Evolutionary conservation across 176 grass and related monocot species (phyloP).

Genomic region (Alopecurus myosuroides): DNA sequence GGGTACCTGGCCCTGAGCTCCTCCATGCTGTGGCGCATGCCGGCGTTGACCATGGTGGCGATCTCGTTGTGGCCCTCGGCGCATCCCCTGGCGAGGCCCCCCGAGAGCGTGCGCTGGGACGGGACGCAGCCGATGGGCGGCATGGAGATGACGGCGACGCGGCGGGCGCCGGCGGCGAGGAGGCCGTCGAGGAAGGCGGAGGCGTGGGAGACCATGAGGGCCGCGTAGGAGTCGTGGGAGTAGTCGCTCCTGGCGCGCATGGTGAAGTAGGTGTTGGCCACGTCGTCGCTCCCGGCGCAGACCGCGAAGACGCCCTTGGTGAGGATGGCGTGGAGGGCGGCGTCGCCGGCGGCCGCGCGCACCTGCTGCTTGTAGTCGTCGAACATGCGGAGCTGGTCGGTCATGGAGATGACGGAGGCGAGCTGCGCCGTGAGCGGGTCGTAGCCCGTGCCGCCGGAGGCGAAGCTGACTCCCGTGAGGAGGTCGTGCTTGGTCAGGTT

Average conservation of each 20-base stretch:
- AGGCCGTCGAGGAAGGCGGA: slow-evolving; percentile 50
- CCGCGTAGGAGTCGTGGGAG: slow-evolving; percentile 48
- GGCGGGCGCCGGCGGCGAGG: slow-evolving; percentile 40
- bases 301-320: slow-evolving; percentile 37
- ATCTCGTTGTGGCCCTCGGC: slow-evolving; percentile 51
- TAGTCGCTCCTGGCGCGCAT: slow-evolving; percentile 30
- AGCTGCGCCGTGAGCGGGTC: slow-evolving; percentile 58
- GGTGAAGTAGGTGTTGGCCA: slow-evolving; percentile 77
- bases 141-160: slow-evolving; percentile 53
- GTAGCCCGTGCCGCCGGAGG: slow-evolving; percentile 65
- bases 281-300: slow-evolving; percentile 73
- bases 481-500: slow-evolving; percentile 41
- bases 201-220: slow-evolving; percentile 37
- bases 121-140: slow-evolving; percentile 85
- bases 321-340: slow-evolving; percentile 12
- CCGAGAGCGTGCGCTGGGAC: slow-evolving; percentile 68
- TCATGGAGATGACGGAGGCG: slow-evolving; percentile 48
- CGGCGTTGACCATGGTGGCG: slow-evolving; percentile 45
- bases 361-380: slow-evolving; percentile 55
- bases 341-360: slow-evolving; percentile 26
- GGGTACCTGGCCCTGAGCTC: slow-evolving; percentile 1
- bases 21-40: slow-evolving; percentile 17
- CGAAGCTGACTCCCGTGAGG: slow-evolving; percentile 74
- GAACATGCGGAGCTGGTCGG: slow-evolving; percentile 52
- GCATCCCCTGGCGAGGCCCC: slow-evolving; percentile 32